Base-by-base conservation (phyloP, 2,329 filamentous ascomycete genomes). In the Diaporthe aspalathi region DNA sequence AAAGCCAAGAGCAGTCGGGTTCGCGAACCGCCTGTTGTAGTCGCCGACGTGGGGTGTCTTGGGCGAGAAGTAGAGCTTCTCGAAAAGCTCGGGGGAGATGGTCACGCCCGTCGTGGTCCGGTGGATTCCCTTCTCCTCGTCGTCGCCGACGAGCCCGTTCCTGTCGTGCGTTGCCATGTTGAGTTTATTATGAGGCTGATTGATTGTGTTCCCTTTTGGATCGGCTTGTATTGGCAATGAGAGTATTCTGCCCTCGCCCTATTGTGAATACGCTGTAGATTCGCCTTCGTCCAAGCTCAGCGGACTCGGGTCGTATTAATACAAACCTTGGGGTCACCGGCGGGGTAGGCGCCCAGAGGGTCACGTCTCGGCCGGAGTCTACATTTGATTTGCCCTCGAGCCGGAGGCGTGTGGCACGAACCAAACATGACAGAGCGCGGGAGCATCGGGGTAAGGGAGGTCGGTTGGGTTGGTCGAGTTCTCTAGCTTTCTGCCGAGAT, bases 41-140 rank as follows among this genome's bases (percentile, higher is more conserved):
- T 81, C 79, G 32, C 79, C 79, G 14, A 77, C 76, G 24, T 78
- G 77, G 2, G 80, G 80, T 14, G 80, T 79, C 67, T 82, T 82
- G 2, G 80, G 80, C 6, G 80, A 79, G 24, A 82, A 79, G 67
- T 82, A 82, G n/a, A 82, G 80, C 78, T 79, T 81, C 73, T 81
- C 80, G 49, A 82, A 82, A 7, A 82, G 78, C 75, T 82, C 80
- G 16, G 79, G 80, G 1, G 80, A 80, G 78, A 82, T 81, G 14
- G 80, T 81, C 32, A 82, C 80, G 9, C 75, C 76, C 3, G 80
- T 81, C 0, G 77, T 76, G 0, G 80, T 78, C 38, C 78, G 73
- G 54, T 79, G 74, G 40, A 82, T 20, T 3, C 79, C 80, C 70
- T 80, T 82, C 60, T 82, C 80, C 65, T 79, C 77, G 68, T 81